Percentiles rank a stretch among this genome's conserved stretches.
Evolutionary conservation across 2,329 filamentous ascomycete species (phyloP).

Genomic region (Penicillium sp.): DNA sequence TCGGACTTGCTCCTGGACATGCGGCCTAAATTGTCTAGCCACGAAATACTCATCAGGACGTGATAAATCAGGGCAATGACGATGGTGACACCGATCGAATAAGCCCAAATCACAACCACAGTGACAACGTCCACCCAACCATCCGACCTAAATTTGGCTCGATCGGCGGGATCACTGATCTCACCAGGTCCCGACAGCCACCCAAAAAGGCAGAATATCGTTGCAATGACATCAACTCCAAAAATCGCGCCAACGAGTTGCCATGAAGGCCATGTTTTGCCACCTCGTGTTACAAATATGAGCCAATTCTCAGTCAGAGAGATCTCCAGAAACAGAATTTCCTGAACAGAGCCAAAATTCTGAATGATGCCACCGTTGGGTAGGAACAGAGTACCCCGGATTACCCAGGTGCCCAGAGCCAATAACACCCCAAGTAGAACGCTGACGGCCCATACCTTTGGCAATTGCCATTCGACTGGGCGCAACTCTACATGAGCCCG

Average conservation of each 20-base stretch:
- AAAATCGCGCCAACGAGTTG: slow-evolving; percentile 71
- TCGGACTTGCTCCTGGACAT: slow-evolving; percentile 52
- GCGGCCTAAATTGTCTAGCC: slow-evolving; percentile 53
- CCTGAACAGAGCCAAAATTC: slow-evolving; percentile 72
- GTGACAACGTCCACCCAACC: slow-evolving; percentile 60
- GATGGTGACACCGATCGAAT: slow-evolving; percentile 55
- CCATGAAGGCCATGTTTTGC: slow-evolving; percentile 72
- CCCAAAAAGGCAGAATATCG: slow-evolving; percentile 75
- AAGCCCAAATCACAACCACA: slow-evolving; percentile 54
- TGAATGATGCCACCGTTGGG: slow-evolving; percentile 70
- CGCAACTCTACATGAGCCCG: slow-evolving; percentile 74
- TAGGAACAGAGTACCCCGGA: slow-evolving; percentile 69
- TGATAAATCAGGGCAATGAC: slow-evolving; percentile 55
- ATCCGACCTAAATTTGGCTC: slow-evolving; percentile 38
- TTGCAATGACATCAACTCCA: slow-evolving; percentile 69
- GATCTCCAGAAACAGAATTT: slow-evolving; percentile 85
- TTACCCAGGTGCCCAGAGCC: slow-evolving; percentile 69
- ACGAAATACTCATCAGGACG: slow-evolving; percentile 47
- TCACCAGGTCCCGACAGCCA: slow-evolving; percentile 48
- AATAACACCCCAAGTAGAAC: slow-evolving; percentile 63
- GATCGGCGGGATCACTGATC: slow-evolving; percentile 27
- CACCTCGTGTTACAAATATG: slow-evolving; percentile 92
- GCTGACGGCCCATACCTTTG: slow-evolving; percentile 75
- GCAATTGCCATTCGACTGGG: slow-evolving; percentile 77
- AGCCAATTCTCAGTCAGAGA: slow-evolving; percentile 94